Percentiles rank a stretch among this genome's conserved stretches.
These are phyloP conservation scores for Didymella pomorum DNA, from an alignment of 2,329 filamentous ascomycete genomes.

Conservation along the genomic window DNA sequence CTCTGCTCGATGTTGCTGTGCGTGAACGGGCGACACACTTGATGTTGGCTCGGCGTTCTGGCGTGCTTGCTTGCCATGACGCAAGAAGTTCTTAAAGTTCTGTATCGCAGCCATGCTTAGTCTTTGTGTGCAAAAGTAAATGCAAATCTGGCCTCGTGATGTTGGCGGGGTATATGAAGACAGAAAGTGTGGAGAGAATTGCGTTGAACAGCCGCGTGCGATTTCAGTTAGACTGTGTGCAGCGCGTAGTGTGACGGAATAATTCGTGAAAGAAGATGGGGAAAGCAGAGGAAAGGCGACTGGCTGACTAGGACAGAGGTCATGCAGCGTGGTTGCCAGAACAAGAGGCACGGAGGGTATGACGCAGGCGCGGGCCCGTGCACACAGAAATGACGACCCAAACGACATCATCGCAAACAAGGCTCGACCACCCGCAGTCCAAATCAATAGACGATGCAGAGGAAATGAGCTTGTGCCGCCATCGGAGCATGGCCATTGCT, in stretches of 20 bases:
- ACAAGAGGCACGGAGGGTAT: conserved; percentile 35
- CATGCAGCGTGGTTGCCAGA: conserved; percentile 36
- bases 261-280: conserved; percentile 22
- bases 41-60: conserved; percentile 70
- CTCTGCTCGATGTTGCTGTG: conserved; percentile 62
- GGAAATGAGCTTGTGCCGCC: conserved; percentile 22
- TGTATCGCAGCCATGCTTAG: conserved; percentile 76
- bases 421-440: conserved; percentile 19
- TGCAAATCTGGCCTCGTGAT: conserved; percentile 25
- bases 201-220: conserved; percentile 26
- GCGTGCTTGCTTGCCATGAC: conserved; percentile 95
- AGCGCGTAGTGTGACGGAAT: conserved; percentile 26
- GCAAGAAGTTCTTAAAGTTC: conserved; percentile 97
- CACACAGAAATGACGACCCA: conserved; percentile 36
- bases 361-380: conserved; percentile 25
- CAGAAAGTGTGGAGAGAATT: conserved; percentile 21
- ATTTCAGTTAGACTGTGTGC: conserved; percentile 26
- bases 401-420: conserved; percentile 33
- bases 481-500: conserved; percentile 4
- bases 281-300: conserved; percentile 22
- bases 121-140: conserved; percentile 19
- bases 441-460: conserved; percentile 17
- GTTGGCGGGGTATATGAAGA: conserved; percentile 31
- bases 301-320: conserved; percentile 31
- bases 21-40: conserved; percentile 69